Base-by-base conservation (phyloP, 2,329 filamentous ascomycete genomes). In the Claviceps pusilla region DNA sequence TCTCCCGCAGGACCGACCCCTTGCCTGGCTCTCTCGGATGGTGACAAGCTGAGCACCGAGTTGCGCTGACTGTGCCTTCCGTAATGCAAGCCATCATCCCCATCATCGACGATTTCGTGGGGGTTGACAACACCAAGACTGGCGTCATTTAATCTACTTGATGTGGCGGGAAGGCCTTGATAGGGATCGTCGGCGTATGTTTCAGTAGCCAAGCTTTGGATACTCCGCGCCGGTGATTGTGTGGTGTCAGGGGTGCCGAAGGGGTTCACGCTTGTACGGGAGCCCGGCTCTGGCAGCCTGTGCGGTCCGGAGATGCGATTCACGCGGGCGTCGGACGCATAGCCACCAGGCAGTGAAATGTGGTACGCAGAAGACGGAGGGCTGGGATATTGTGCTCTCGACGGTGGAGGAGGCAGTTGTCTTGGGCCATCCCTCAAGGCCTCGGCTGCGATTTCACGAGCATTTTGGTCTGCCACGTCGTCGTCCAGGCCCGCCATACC, bases 71-170 rank as follows among this genome's bases (percentile, higher is more conserved):
- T 65, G 48, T 62, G 64, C 50, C 66, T 69, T 51, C 67, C 71
- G 60, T 78, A 83, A 4, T 78, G 75, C 52, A 93, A 76, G 1
- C 86, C 89, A 65, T 95, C 90, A 63, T 95, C 90, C 33, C 87
- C 89, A 64, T 96, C 90, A 65, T 95, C 90, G 28, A 79, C 79
- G 59, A 95, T 90, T 14, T 84, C 82, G 62, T 86, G 81, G 3
- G 89, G 89, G 65, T 95, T 83, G 56, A 93, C 77, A 1, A 79
- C 71, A 43, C 78, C 78, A 4, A 83, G 68, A 9, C 71, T 67
- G 29, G 75, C 69, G 56, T 76, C 75, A 35, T 69, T 75, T 68
- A 64, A 70, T 43, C 68, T 54, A 4, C 48, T 41, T 14, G 47
- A 53, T 3, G 47, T 9, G 12, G 50, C 24, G n/a, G 37, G 4